phyloP scores from a whole-genome alignment of 495 filamentous ascomycete genomes.

The Annulohypoxylon nitens region DNA sequence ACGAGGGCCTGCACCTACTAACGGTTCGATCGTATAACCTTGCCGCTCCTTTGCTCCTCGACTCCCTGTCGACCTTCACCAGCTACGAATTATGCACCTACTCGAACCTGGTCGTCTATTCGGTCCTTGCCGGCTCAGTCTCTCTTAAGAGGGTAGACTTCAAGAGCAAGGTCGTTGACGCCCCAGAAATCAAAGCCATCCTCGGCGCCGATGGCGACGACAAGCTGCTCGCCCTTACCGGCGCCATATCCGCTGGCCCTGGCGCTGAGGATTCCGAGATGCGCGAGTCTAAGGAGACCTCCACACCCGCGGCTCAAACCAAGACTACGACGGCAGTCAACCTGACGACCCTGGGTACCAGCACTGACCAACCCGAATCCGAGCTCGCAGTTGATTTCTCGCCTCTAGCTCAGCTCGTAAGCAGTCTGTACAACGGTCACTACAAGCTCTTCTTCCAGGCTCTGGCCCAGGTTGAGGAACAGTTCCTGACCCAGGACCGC shows the following conservation, averaged over 20 bases:
- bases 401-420: constrained; percentile 87
- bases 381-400: constrained; percentile 82
- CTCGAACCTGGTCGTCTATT: constrained; percentile 92
- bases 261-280: constrained; percentile 84
- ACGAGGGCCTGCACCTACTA: constrained; percentile 93
- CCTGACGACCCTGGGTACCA: constrained; percentile 80
- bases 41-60: constrained; percentile 92
- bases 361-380: constrained; percentile 75
- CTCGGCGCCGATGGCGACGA: constrained; percentile 86
- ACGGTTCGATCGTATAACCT: constrained; percentile 89
- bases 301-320: constrained; percentile 64
- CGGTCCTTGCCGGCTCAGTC: constrained; percentile 92
- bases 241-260: constrained; percentile 81
- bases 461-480: constrained; percentile 90
- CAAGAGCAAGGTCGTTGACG: constrained; percentile 98
- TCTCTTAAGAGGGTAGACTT: constrained; percentile 97
- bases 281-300: constrained; percentile 65
- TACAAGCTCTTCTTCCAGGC: constrained; percentile 94
- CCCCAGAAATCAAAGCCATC: constrained; percentile 96
- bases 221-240: constrained; percentile 81
- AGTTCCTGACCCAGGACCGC: constrained; percentile 92
- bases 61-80: constrained; percentile 98
- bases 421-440: constrained; percentile 90
- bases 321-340: constrained; percentile 78
- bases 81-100: constrained; percentile 98